phyloP scores from a whole-genome alignment of 441 rosid genomes.

The Rhodomyrtus psidioides region DNA sequence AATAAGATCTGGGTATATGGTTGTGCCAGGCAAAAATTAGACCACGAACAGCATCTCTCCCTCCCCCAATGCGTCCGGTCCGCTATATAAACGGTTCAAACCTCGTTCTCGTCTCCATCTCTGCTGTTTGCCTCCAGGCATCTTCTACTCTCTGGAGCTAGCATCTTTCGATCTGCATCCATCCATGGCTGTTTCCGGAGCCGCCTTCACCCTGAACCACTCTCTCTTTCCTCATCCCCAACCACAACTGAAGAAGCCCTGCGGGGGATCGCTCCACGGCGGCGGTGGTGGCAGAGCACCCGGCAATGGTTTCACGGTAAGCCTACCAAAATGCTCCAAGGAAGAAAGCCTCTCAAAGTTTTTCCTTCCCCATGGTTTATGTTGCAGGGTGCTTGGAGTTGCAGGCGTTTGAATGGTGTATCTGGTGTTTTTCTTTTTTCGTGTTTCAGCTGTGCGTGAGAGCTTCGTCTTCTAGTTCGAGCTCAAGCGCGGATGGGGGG shows the following conservation, averaged over 20 bases:
- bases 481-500: conserved; percentile 13
- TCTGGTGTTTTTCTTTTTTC: not conserved
- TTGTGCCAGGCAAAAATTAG: not conserved
- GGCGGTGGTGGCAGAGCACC: not conserved
- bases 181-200: not conserved
- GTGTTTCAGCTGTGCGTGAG: conserved; percentile 27
- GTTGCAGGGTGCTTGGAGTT: not conserved
- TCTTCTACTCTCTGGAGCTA: not conserved
- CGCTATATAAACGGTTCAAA: not conserved
- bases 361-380: not conserved
- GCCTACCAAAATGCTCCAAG: not conserved
- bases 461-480: conserved; percentile 21
- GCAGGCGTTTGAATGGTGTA: not conserved
- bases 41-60: not conserved
- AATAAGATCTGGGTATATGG: not conserved
- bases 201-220: not conserved
- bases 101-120: not conserved
- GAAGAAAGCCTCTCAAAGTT: not conserved
- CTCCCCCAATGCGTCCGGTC: not conserved
- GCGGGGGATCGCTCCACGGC: not conserved
- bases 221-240: not conserved
- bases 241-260: not conserved
- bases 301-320: not conserved
- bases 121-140: not conserved
- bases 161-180: not conserved